Evolutionary conservation across 192 early-diverging fungal species (phyloP), one percentile per base, ranked within the genome.

Genomic region (Kickxella alabastrina): DNA sequence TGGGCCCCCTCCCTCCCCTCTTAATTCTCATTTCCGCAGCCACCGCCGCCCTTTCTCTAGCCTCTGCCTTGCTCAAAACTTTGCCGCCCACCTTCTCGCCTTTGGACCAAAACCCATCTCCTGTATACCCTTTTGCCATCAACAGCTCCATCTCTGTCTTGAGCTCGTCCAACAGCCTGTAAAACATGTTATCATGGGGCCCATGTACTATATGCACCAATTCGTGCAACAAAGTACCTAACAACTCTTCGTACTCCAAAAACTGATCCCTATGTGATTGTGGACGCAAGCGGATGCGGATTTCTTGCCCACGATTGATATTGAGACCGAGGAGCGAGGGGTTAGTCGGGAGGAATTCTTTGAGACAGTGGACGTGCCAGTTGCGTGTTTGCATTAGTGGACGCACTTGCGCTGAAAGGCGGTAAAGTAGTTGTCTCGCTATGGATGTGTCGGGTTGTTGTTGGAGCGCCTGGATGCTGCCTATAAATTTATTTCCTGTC

Each of bases 151-250:
- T 51, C 53, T 75, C 72, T 0, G 10, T 38, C 24, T 48, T 59
- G 23, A 75, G 49, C 49, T 27, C 52, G 32, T 68, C 72, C 43
- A 75, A 52, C 13, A 52, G 46, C 14, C 17, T 24, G 47, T 68
- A 75, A 27, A 75, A 75, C 28, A 40, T 41, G 2, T 35, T 38
- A 24, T 75, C 72, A 13, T 75, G 72, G 10, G 72, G 60, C 2
- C 48, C 53, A 2, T 52, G 59, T 43, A 49, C 72, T 10, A 60
- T 75, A 21, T 75, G 72, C 6, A 60, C 72, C 25, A 75, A 61
- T 45, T 75, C 72, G 36, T 75, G 72, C n/a, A 75, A 50, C 64
- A 75, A 60, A 2, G 72, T 75, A 10, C 72, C 72, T 10, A 75
- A 10, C 17, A 75, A 29, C 14, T 68, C 65, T 3, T 55, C 57